These are phyloP conservation scores for Aspergillus sp. DNA, from an alignment of 2,329 filamentous ascomycete genomes.

Conservation along the genomic window DNA sequence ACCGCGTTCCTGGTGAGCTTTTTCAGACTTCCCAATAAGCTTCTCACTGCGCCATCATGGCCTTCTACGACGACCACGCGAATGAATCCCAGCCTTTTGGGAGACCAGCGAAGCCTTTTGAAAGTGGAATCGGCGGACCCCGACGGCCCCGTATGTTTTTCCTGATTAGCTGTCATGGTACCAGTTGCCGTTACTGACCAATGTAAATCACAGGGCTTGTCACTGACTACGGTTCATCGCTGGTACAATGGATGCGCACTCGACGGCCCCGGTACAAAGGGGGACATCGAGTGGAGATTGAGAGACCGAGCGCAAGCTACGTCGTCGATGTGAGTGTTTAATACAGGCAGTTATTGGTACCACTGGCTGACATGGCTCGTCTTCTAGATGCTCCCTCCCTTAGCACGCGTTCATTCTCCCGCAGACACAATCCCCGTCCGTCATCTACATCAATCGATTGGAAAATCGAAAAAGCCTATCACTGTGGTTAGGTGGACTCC, in stretches of 20 bases:
- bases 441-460: conserved; percentile 93
- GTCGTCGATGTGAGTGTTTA: conserved; percentile 65
- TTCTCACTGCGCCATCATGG: conserved; percentile 20
- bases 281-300: conserved; percentile 62
- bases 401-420: conserved; percentile 63
- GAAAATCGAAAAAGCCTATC: conserved; percentile 95
- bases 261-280: conserved; percentile 69
- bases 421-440: conserved; percentile 88
- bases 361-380: conserved; percentile 7
- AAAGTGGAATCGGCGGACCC: conserved; percentile 28
- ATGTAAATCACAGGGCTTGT: conserved; percentile 59
- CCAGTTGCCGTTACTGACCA: background rate
- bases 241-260: conserved; percentile 85
- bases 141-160: conserved; percentile 32
- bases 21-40: conserved; percentile 1
- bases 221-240: conserved; percentile 84
- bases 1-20: conserved; percentile 6
- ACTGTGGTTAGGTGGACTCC: conserved; percentile 98
- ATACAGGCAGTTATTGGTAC: background rate
- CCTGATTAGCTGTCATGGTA: background rate
- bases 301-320: conserved; percentile 81
- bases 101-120: conserved; percentile 24
- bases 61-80: conserved; percentile 32
- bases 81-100: conserved; percentile 26
- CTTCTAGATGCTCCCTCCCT: conserved; percentile 72